Percentiles rank a stretch among this genome's conserved stretches.
phyloP scores from a whole-genome alignment of 2,329 filamentous ascomycete genomes.

The Bretziella fagacearum region DNA sequence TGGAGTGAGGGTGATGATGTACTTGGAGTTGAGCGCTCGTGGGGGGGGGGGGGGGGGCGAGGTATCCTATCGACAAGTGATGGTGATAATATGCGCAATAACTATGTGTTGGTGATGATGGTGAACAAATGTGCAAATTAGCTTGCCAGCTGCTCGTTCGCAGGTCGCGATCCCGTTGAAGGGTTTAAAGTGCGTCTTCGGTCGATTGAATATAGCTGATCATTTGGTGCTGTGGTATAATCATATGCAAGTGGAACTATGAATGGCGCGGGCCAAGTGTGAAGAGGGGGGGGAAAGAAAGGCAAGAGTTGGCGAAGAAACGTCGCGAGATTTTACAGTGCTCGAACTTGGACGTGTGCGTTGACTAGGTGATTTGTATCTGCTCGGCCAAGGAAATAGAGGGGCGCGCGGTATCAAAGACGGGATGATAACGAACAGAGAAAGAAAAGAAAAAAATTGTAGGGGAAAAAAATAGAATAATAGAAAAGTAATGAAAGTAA shows the following conservation, averaged over 20 bases:
- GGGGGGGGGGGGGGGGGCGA: too few species aligned
- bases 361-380: too few species aligned
- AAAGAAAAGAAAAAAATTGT: background rate
- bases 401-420: background rate
- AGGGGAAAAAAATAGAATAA: background rate
- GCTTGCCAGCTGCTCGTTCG: slow-evolving; percentile 39
- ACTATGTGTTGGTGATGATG: background rate
- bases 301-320: too few species aligned
- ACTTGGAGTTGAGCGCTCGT: too few species aligned
- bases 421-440: background rate
- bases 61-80: background rate
- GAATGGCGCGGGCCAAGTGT: background rate
- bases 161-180: slow-evolving; percentile 40
- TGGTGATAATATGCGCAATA: background rate
- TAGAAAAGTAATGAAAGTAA: background rate
- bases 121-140: background rate
- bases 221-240: slow-evolving; percentile 27
- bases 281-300: background rate
- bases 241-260: background rate
- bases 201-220: slow-evolving; percentile 34
- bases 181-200: slow-evolving; percentile 53
- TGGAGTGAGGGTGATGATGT: too few species aligned
- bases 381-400: too few species aligned
- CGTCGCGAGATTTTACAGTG: too few species aligned
- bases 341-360: too few species aligned